phyloP scores from a whole-genome alignment of 208 protist genomes.

The Trypanosoma caninum region DNA sequence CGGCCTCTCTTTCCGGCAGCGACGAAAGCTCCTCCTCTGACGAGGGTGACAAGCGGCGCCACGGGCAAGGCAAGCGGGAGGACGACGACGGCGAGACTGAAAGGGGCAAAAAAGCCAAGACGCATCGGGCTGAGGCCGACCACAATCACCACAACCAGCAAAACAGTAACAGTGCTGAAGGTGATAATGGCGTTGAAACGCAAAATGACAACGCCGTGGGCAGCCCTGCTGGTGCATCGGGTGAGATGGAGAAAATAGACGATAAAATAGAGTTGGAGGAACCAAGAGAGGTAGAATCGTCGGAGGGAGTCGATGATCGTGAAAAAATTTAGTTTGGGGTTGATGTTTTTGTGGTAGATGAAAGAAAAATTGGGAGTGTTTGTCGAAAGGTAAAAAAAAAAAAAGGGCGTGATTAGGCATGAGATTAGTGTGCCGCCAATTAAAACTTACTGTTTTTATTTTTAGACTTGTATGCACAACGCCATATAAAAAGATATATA shows the following conservation, averaged over 20 bases:
- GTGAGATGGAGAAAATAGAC: not conserved
- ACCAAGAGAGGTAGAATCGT: not conserved
- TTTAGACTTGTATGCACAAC: no score
- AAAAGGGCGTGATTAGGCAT: not conserved
- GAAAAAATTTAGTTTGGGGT: conserved; percentile 19
- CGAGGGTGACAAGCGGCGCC: conserved; percentile 12
- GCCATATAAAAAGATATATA: no score
- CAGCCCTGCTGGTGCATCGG: no score
- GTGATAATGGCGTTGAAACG: no score
- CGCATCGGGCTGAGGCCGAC: not conserved
- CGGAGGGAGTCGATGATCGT: conserved; percentile 12
- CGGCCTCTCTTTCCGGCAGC: conserved; percentile 20
- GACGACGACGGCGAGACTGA: not conserved
- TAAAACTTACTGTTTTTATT: no score
- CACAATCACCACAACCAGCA: not conserved
- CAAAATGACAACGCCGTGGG: no score
- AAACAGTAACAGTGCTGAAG: not conserved
- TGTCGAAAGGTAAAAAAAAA: not conserved
- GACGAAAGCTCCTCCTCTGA: conserved; percentile 22
- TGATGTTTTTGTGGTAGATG: not conserved
- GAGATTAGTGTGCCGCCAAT: not conserved
- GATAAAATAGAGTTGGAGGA: not conserved
- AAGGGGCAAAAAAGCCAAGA: not conserved
- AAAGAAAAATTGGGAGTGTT: not conserved
- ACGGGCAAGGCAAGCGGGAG: not conserved